These are phyloP conservation scores for Phaeoacremonium minimum DNA, from an alignment of 2,329 filamentous ascomycete species.

Conservation along the genomic window DNA sequence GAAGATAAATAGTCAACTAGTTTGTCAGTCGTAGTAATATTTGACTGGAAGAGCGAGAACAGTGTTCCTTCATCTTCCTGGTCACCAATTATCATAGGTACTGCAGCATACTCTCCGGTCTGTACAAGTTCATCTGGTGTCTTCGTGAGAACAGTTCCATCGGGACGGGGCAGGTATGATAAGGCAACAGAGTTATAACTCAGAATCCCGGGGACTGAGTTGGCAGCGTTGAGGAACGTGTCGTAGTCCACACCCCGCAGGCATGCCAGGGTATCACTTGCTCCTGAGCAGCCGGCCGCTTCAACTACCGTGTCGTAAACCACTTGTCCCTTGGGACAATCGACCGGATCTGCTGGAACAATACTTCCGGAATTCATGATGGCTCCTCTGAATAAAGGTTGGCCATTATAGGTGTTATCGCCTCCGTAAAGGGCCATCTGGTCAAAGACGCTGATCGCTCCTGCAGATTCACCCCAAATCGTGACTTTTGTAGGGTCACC, in stretches of 20 bases:
- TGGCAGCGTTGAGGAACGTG: constrained; percentile 60
- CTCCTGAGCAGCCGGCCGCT: constrained; percentile 55
- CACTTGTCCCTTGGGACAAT: constrained; percentile 60
- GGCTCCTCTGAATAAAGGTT: constrained; percentile 67
- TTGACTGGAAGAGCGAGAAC: constrained; percentile 65
- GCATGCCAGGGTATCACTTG: constrained; percentile 57
- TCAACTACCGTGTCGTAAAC: constrained; percentile 60
- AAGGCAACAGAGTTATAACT: constrained; percentile 66
- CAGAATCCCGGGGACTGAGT: constrained; percentile 65
- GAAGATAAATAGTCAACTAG: constrained; percentile 58
- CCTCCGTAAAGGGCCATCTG: constrained; percentile 74
- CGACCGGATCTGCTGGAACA: constrained; percentile 58
- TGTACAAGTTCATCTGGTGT: constrained; percentile 57
- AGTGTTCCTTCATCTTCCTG: constrained; percentile 79
- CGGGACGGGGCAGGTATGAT: constrained; percentile 71
- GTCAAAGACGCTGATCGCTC: constrained; percentile 68
- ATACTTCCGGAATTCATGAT: constrained; percentile 75
- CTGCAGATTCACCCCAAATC: constrained; percentile 72
- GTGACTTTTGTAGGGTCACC: constrained; percentile 76
- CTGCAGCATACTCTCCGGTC: constrained; percentile 42
- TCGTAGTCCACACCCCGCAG: constrained; percentile 58
- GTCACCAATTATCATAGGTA: constrained; percentile 59
- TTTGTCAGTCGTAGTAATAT: constrained; percentile 57
- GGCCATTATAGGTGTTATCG: constrained; percentile 69
- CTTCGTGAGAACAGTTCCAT: constrained; percentile 56